Base-by-base conservation (phyloP, 2,329 filamentous ascomycete genomes). In the Davidsoniella australis region DNA sequence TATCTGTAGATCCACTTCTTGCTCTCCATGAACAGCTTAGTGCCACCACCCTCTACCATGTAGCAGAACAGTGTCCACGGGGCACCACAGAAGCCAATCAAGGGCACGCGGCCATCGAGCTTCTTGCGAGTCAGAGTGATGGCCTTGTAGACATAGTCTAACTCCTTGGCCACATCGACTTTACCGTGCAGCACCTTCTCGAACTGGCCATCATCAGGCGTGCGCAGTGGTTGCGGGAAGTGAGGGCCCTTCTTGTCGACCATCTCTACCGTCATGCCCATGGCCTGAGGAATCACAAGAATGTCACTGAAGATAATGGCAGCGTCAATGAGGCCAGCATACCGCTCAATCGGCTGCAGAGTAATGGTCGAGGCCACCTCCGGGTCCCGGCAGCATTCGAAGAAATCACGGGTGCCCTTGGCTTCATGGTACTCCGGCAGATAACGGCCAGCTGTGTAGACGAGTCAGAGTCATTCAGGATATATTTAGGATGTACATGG, bases 281-380 rank as follows among this genome's bases (percentile, higher is more conserved):
- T 85, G 29, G 91, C 91, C 68, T 98, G 91, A 0, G 91, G 91
- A 55, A 98, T 88, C 42, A 98, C 91, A 37, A 98, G 77, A 56
- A 98, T 98, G 63, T 98, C 91, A 50, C 86, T 94, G 72, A 98
- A 98, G 64, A 98, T 98, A 60, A 98, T 98, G 53, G 91, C 88
- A 24, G 87, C 89, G 64, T 98, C 91, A 58, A 98, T 78, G 54
- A 98, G 80, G 41, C 87, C 88, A 40, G 75, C 80, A 62, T 80
- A 98, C 48, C 91, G 86, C 58, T 95, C 87, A 59, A 98, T 80
- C 48, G 91, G 91, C 66, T 98, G 91, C 24, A 98, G 75, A 5
- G 91, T 98, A 58, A 98, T 70, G 38, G 84, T 93, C 29, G 87
- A 95, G 46, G 91, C 86, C 55, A 96, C 80, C 64, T 96, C 87